phyloP scores from a whole-genome alignment of 805 yeast genomes.

The Metschnikowia lunata region DNA sequence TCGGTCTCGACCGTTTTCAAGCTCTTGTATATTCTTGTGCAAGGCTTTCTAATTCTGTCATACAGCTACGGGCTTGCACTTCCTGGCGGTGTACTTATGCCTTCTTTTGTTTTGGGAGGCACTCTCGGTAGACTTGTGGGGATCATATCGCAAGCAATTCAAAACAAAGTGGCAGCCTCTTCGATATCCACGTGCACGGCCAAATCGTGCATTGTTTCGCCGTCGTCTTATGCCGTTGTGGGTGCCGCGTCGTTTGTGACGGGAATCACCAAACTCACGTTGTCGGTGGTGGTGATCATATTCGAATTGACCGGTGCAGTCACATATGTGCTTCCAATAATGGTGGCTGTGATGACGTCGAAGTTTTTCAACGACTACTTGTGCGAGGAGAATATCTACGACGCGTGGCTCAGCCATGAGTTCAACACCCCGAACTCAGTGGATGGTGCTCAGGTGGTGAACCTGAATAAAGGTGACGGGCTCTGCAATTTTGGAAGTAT shows the following conservation, averaged over 20 bases:
- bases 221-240: constrained; percentile 83
- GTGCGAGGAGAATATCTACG: constrained; percentile 60
- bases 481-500: constrained; percentile 29
- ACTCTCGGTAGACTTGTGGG: constrained; percentile 55
- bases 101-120: constrained; percentile 61
- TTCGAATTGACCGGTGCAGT: constrained; percentile 86
- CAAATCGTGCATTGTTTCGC: constrained; percentile 60
- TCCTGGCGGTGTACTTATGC: constrained; percentile 67
- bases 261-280: constrained; percentile 76
- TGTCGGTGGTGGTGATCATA: constrained; percentile 73
- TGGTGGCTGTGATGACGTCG: constrained; percentile 75
- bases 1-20: constrained; percentile 22
- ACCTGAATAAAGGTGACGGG: constrained; percentile 39
- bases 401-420: constrained; percentile 33
- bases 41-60: constrained; percentile 58
- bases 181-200: constrained; percentile 39
- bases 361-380: constrained; percentile 67
- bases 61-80: constrained; percentile 66
- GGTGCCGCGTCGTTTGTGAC: constrained; percentile 83
- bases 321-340: constrained; percentile 76
- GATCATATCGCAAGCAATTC: constrained; percentile 45
- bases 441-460: constrained; percentile 13
- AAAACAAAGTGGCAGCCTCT: constrained; percentile 30
- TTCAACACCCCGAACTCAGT: constrained; percentile 22
- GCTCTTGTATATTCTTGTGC: constrained; percentile 36